Base-by-base conservation (phyloP, 371 early-diverging fungal species). In the Dinochytrium kinnereticum region DNA sequence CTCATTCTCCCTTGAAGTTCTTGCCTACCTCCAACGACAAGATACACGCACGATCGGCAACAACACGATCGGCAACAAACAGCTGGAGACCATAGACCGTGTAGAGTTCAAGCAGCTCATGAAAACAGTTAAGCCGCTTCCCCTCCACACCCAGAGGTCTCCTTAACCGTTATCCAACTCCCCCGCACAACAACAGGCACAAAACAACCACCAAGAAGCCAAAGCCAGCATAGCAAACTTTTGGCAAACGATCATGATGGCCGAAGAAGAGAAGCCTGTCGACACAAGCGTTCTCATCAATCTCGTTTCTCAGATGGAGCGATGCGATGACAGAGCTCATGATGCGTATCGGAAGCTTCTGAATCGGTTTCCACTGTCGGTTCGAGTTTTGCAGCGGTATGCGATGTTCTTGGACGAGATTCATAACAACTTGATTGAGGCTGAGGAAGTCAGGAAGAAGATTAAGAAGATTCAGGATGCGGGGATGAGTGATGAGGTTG, bases 71-170 rank as follows among this genome's bases (percentile, higher is more conserved):
- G 65, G 64, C 0, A 75, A 75, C 64, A 70, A 75, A 26, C 64
- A 64, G 15, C 21, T 78, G 65, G 76, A 71, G 59, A 74, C 76
- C 2, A 76, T 78, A 2, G 78, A 78, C 65, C 28, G 78, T 17
- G 76, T 78, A 59, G 78, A 78, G 50, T 78, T 72, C 51, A 74
- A 69, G 59, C 78, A 78, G 61, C 65, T 78, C 10, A 71, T 71
- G 68, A 73, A 75, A 65, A 64, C 55, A 33, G 75, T 70, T 19
- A 44, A 13, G 49, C 49, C n/a, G n/a, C n/a, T n/a, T n/a, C n/a
- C n/a, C n/a, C n/a, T n/a, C n/a, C n/a, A n/a, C n/a, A n/a, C n/a
- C n/a, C n/a, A n/a, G n/a, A n/a, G 21, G 13, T 44, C 49, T 21
- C 21, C 49, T 44, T 44, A 10, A 10, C 49, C 49, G 49, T 44